These are phyloP conservation scores for Epichloe elymi DNA, from an alignment of 2,329 filamentous ascomycete species.

Conservation along the genomic window DNA sequence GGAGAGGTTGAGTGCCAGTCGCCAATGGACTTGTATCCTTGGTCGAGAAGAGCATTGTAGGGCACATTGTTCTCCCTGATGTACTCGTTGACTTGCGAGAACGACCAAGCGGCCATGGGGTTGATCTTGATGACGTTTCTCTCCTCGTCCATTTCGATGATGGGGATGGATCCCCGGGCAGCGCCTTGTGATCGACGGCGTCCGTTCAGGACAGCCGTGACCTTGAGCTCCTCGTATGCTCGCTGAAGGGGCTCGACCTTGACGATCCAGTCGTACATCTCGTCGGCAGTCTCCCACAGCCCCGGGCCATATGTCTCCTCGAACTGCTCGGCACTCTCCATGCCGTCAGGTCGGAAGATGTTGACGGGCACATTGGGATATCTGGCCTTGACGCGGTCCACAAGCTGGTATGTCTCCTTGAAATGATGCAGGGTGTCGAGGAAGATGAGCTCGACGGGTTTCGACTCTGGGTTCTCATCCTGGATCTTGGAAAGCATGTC, in stretches of 20 bases:
- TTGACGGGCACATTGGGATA: conserved; percentile 76
- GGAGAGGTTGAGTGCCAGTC: conserved; percentile 97
- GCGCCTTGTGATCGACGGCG: conserved; percentile 86
- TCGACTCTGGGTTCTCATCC: conserved; percentile 45
- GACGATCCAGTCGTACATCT: conserved; percentile 91
- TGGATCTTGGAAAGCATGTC: conserved; percentile 75
- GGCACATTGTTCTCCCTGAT: conserved; percentile 77
- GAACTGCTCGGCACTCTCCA: conserved; percentile 62
- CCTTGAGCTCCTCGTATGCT: conserved; percentile 75
- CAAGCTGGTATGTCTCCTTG: conserved; percentile 58
- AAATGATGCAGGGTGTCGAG: conserved; percentile 79
- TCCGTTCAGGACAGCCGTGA: conserved; percentile 84
- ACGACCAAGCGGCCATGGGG: conserved; percentile 87
- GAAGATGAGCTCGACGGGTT: conserved; percentile 57
- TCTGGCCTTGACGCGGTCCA: conserved; percentile 58
- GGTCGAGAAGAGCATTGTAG: conserved; percentile 83
- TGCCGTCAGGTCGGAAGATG: conserved; percentile 75
- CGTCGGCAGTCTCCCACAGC: conserved; percentile 73
- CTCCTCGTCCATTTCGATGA: conserved; percentile 83
- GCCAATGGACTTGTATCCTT: conserved; percentile 94
- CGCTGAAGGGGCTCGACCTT: conserved; percentile 95
- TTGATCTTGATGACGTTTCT: conserved; percentile 93
- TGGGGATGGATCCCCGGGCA: conserved; percentile 76
- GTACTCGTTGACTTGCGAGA: conserved; percentile 80
- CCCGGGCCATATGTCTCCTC: conserved; percentile 67